Evolutionary conservation across 2,329 filamentous ascomycete genomes (phyloP), one percentile per base, ranked within the genome.

Genomic region (Diaporthe citri): DNA sequence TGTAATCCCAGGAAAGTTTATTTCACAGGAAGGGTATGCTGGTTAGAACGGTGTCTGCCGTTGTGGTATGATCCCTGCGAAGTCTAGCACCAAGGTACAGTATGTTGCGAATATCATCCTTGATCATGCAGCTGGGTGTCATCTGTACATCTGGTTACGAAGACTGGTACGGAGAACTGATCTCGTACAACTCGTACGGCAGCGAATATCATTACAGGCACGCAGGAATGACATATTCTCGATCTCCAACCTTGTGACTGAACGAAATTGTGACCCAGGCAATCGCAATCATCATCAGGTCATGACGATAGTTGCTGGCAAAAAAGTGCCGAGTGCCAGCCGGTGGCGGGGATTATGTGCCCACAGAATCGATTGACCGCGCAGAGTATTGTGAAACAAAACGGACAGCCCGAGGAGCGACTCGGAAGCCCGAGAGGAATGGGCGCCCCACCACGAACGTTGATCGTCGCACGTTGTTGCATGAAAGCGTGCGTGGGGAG

Each of bases 1-100:
- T 25, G 12, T 17, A 15, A 67, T 67, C 62, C 62, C 43, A 31
- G 62, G 43, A 67, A 67, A 52, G 62, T 67, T 67, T 39, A 67
- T 67, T 67, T 13, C 31, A 6, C 12, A 10, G 31, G 31, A 67
- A 51, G 62, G 62, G 31, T 52, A 67, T 67, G 62, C 62, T 51
- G 31, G 62, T 39, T 8, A 52, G 22, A n/a, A 25, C 7, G 7
- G 6, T 6, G 39, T 28, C 28, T 36, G 9, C 31, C 12, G 31
- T 17, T 52, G 12, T 51, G n/a, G 46, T 36, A n/a, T 31, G 43
- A 67, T 39, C 62, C 62, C 62, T 67, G 62, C 22, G 28, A 25
- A 25, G 43, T 9, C 22, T 36, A 25, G 39, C 43, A 25, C 43
- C 28, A n/a, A 51, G 9, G 46, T 31, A n/a, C n/a, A n/a, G 22